Conservation (phyloP, 192 early-diverging fungal genomes). For the Coemansia sp. region DNA sequence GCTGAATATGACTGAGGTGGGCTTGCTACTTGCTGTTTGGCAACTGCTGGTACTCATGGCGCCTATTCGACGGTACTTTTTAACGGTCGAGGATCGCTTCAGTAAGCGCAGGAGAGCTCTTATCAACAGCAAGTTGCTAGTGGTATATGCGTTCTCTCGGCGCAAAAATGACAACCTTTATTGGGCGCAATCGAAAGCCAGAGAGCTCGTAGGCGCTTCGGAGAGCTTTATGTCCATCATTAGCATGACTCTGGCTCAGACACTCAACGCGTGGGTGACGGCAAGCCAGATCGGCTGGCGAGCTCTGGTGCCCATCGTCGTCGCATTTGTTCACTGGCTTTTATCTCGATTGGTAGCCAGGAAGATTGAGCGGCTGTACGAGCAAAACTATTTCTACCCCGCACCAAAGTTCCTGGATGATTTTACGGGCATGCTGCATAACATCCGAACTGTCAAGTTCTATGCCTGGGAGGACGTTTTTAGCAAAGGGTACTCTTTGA, state of each 20-base stretch:
- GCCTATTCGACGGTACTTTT: not conserved
- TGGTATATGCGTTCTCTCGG: not conserved
- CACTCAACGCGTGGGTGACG: conserved; percentile 24
- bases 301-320: conserved; percentile 20
- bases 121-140: conserved; percentile 6
- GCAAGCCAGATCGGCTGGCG: conserved; percentile 31
- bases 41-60: conserved; percentile 8
- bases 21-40: not conserved
- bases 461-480: conserved; percentile 59
- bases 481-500: not conserved
- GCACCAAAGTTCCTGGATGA: conserved; percentile 1
- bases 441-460: conserved; percentile 65
- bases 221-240: not conserved
- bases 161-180: not conserved
- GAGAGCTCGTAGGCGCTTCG: not conserved
- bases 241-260: conserved; percentile 3
- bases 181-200: not conserved
- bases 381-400: not conserved
- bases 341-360: not conserved
- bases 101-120: not conserved
- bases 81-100: not conserved
- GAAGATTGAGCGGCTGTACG: conserved; percentile 3
- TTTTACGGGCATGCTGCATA: conserved; percentile 25
- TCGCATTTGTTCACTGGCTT: conserved; percentile 8
- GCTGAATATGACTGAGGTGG: not conserved